phyloP scores from a whole-genome alignment of 306 rosid species.

The Vigna mungo region DNA sequence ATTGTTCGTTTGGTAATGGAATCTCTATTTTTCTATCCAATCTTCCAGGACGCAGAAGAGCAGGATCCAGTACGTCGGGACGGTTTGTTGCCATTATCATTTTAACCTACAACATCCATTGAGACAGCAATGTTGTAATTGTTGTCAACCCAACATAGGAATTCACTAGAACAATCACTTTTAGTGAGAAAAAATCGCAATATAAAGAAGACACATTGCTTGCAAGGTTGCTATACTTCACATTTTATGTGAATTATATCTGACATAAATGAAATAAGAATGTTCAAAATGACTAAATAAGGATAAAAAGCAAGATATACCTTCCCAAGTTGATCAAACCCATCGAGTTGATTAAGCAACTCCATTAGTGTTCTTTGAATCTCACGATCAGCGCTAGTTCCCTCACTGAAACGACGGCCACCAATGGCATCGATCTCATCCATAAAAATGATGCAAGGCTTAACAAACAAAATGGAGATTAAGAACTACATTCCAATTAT shows the following conservation, averaged over 20 bases:
- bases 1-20: slow-evolving; percentile 96
- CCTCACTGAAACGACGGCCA: slow-evolving; percentile 97
- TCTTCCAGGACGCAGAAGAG: slow-evolving; percentile 96
- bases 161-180: background rate
- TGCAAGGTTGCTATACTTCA: background rate
- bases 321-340: slow-evolving; percentile 98
- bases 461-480: slow-evolving; percentile 35
- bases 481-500: slow-evolving; percentile 30
- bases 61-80: slow-evolving; percentile 96
- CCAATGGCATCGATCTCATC: slow-evolving; percentile 99
- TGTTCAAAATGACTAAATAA: background rate
- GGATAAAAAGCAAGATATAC: slow-evolving; percentile 48
- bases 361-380: slow-evolving; percentile 97
- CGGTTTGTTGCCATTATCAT: slow-evolving; percentile 98
- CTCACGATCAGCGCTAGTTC: slow-evolving; percentile 99
- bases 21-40: slow-evolving; percentile 95
- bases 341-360: slow-evolving; percentile 95
- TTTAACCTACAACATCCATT: slow-evolving; percentile 68
- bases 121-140: background rate
- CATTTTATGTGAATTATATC: background rate
- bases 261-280: background rate
- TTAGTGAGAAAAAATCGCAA: slow-evolving; percentile 9
- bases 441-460: slow-evolving; percentile 99
- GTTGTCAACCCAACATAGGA: no score
- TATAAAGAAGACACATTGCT: slow-evolving; percentile 4